Base-by-base conservation (phyloP, 345 rosid species). In the Syzygium oleosum region DNA sequence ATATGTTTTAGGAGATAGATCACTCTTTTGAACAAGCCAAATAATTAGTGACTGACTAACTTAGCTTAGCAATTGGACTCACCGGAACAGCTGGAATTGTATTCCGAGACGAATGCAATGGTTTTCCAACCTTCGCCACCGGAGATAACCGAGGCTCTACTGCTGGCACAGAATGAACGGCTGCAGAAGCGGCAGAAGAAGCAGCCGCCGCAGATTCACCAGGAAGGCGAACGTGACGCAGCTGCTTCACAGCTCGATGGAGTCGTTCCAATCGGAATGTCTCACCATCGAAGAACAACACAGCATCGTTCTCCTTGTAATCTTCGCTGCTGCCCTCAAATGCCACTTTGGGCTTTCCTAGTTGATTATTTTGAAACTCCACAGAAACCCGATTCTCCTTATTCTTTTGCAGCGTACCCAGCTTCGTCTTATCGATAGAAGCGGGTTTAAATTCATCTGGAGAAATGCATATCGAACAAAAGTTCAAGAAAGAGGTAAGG, bases 401-500 rank as follows among this genome's bases (percentile, higher is more conserved):
- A 63, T 93, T 97, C 93, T 94, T 96, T 84, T 93, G 97, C 88
- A 97, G 12, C 22, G 92, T 89, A 63, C 95, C 99, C 7, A 93
- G 91, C 93, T 96, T 95, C 0, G 89, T 92, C 93, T 96, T 96
- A 79, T 97, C 98, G 25, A 97, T 94, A 15, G 98, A 97, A 59
- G 99, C 97, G 6, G 99, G 98, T 90, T 95, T 96, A 84, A 96
- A 97, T 68, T 95, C 97, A 94, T 97, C 96, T 96, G 88, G 88
- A 87, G 85, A 21, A 89, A 59, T 21, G 41, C 53, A 46, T 80
- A 87, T 34, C 46, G 1, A 73, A 73, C 14, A 73, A 34, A 34
- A 34, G 2, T 34, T 19, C 25, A 73, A 73, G 80, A 73, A 34
- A 34, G 25, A 8, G 49, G 49, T 73, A 16, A 43, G 46, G 7